Conservation (phyloP, 2,329 filamentous ascomycete genomes). For the Onygenales sp. region DNA sequence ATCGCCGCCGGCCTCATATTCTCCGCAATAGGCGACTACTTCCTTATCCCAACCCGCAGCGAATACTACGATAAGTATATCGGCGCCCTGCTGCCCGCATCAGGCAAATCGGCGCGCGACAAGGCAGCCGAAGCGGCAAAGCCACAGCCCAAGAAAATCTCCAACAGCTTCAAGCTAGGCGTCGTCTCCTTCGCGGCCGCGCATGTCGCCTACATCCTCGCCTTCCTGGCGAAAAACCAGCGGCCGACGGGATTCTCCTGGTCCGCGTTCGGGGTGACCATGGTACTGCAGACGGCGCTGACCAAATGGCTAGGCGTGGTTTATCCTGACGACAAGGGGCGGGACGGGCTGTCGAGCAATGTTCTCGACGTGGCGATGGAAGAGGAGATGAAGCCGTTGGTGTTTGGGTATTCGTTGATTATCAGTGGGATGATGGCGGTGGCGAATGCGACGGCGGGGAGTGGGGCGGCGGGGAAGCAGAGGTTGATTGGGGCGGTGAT, state of each 20-base stretch:
- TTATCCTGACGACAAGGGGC: constrained; percentile 10
- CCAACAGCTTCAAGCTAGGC: constrained; percentile 20
- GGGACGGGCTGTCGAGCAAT: constrained; percentile 11
- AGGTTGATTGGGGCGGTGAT: constrained; percentile 19
- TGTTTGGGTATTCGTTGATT: constrained; percentile 17
- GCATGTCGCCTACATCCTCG: constrained; percentile 20
- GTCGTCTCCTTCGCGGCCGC: constrained; percentile 20
- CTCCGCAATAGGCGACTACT: constrained; percentile 18
- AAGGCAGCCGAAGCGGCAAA: not conserved
- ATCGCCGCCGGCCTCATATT: constrained; percentile 17
- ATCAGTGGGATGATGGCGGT: constrained; percentile 21
- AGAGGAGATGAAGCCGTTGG: constrained; percentile 18
- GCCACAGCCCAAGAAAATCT: constrained; percentile 6
- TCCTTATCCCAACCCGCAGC: constrained; percentile 17
- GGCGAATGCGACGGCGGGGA: constrained; percentile 13
- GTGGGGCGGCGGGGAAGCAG: constrained; percentile 12
- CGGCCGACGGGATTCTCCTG: constrained; percentile 9
- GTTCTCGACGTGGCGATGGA: constrained; percentile 16
- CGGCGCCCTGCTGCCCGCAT: not conserved
- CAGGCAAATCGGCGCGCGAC: not conserved
- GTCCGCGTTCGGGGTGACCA: constrained; percentile 10
- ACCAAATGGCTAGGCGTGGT: constrained; percentile 19
- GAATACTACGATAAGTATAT: constrained; percentile 13
- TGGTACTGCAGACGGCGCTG: constrained; percentile 13
- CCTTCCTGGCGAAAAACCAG: constrained; percentile 13